These are phyloP conservation scores for Russula abietina DNA, from an alignment of 768 basidiomycete genomes.

Conservation along the genomic window DNA sequence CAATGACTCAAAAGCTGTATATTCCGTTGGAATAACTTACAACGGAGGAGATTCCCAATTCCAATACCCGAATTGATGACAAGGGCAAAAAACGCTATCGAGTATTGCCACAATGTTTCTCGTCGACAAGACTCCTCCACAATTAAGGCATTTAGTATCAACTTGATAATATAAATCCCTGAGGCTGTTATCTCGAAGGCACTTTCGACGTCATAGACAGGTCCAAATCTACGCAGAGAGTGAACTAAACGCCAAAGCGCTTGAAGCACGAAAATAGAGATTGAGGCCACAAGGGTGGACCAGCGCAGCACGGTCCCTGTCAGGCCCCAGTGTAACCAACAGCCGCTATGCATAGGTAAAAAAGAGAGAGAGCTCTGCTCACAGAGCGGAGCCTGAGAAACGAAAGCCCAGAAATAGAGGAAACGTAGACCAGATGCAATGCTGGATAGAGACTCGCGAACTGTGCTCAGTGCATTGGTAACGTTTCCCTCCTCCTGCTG, in stretches of 20 bases:
- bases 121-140: constrained; percentile 38
- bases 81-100: constrained; percentile 47
- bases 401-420: constrained; percentile 64
- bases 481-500: constrained; percentile 26
- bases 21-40: constrained; percentile 40
- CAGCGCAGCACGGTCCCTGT: constrained; percentile 50
- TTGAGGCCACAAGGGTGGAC: constrained; percentile 39
- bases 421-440: constrained; percentile 54
- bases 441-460: constrained; percentile 55
- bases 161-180: constrained; percentile 53
- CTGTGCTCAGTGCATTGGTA: constrained; percentile 38
- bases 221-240: constrained; percentile 35
- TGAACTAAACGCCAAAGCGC: constrained; percentile 53
- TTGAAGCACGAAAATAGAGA: constrained; percentile 52
- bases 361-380: constrained; percentile 31
- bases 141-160: constrained; percentile 51
- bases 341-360: constrained; percentile 41
- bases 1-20: background rate
- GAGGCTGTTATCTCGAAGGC: constrained; percentile 55
- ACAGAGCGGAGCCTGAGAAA: constrained; percentile 49
- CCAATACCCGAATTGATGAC: constrained; percentile 47
- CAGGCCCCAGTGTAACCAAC: constrained; percentile 61
- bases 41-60: constrained; percentile 48
- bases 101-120: constrained; percentile 42
- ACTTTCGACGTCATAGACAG: constrained; percentile 52